Evolutionary conservation across 2,329 filamentous ascomycete genomes (phyloP), one percentile per base, ranked within the genome.

Genomic region (Zasmidium cellare): DNA sequence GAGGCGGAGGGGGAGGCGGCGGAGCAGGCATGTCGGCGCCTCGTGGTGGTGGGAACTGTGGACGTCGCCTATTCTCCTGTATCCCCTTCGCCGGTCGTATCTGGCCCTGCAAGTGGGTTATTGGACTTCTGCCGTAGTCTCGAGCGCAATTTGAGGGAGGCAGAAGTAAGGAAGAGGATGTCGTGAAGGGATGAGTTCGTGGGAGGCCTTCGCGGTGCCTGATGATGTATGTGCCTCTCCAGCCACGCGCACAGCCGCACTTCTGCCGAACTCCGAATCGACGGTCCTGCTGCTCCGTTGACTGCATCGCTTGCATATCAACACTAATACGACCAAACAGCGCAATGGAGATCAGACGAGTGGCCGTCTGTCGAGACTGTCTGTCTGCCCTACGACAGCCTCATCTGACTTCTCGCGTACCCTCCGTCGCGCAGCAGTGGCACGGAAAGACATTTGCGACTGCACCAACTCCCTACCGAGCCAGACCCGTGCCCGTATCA

Each of bases 1-100:
- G 89, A 48, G 72, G 73, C 41, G 89, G 89, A 1, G 88, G 72
- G 41, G 89, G 89, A 1, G 88, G 88, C 53, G 87, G 87, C 48
- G 86, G 83, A 55, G 83, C 83, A 68, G 77, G 69, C 58, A 65
- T 65, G 22, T 47, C 58, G 58, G 55, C 44, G 61, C 38, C 38
- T 53, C 35, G 35, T 3, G 35, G 35, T n/a, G 35, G 35, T 41
- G 25, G 25, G 5, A 11, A 5, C 11, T 28, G 5, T 5, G 11
- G 25, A 28, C 11, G 25, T 28, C 6, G 25, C 25, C 25, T 28
- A 11, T 28, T 6, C 11, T 11, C 25, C 25, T 28, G 11, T 28
- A 11, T 6, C 6, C 5, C n/a, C n/a, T n/a, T n/a, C n/a, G n/a
- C n/a, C n/a, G n/a, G n/a, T n/a, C n/a, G n/a, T n/a, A n/a, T n/a